Percentiles rank a stretch among this genome's conserved stretches.
Conservation (phyloP, 352 stramenopile genomes). For the Blastocystis sp. region DNA sequence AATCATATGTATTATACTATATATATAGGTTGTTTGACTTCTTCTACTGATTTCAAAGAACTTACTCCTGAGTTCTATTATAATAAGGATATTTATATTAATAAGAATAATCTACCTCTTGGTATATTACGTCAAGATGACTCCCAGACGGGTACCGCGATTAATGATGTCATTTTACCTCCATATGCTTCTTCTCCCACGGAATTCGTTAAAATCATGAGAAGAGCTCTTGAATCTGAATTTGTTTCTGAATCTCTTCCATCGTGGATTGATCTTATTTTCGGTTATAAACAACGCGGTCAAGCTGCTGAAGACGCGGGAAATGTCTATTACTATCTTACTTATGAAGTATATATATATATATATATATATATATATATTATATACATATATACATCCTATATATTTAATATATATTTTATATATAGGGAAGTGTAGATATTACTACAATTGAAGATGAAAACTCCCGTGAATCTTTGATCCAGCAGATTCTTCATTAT, state of each 20-base stretch:
- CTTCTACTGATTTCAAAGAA: constrained; percentile 55
- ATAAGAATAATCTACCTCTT: constrained; percentile 56
- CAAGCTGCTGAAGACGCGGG: constrained; percentile 56
- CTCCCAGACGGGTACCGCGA: constrained; percentile 48
- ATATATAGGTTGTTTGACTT: too few species aligned
- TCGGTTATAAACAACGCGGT: constrained; percentile 82
- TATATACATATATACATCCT: too few species aligned
- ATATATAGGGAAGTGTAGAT: too few species aligned
- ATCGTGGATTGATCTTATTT: constrained; percentile 96
- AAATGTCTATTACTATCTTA: constrained; percentile 71
- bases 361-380: too few species aligned
- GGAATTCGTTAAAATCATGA: constrained; percentile 80
- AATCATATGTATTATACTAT: too few species aligned
- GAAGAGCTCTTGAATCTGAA: constrained; percentile 83
- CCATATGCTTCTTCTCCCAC: constrained; percentile 76
- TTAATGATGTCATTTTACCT: constrained; percentile 81
- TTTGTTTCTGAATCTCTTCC: constrained; percentile 85
- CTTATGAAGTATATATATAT: constrained; percentile 58
- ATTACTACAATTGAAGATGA: too few species aligned
- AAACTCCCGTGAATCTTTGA: constrained; percentile 55
- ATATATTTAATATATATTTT: too few species aligned
- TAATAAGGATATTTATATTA: constrained; percentile 57
- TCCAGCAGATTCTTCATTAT: constrained; percentile 91
- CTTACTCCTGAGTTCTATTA: constrained; percentile 60
- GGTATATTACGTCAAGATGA: not conserved